Evolutionary conservation across 352 stramenopile species (phyloP).

Genomic region (Globisporangium recalcitrans): DNA sequence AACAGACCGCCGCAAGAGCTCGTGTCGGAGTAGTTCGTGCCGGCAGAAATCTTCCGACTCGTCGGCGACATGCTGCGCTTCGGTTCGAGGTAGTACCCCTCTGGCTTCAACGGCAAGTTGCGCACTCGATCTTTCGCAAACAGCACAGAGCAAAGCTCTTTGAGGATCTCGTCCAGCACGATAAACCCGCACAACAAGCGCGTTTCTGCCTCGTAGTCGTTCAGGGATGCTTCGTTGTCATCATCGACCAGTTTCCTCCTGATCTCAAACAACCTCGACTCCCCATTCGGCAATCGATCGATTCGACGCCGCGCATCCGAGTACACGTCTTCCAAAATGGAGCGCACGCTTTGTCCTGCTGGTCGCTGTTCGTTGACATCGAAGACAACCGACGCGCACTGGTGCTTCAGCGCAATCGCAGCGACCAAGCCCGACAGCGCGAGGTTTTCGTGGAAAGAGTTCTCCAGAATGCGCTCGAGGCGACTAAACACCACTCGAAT

Average conservation of each 20-base stretch:
- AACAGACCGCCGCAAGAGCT: constrained; percentile 20
- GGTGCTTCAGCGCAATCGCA: constrained; percentile 57
- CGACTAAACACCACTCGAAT: constrained; percentile 72
- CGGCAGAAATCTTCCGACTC: constrained; percentile 19
- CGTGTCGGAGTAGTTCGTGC: constrained; percentile 43
- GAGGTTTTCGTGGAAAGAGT: constrained; percentile 81
- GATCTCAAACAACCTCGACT: constrained; percentile 39
- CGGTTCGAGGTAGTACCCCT: constrained; percentile 78
- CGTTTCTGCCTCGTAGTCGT: constrained; percentile 61
- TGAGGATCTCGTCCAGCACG: constrained; percentile 80
- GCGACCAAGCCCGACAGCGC: constrained; percentile 74
- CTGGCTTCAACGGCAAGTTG: constrained; percentile 69
- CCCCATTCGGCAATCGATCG: constrained; percentile 50
- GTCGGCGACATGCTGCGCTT: constrained; percentile 38
- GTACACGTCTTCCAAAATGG: constrained; percentile 82
- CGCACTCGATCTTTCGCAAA: constrained; percentile 72
- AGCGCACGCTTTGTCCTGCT: constrained; percentile 47
- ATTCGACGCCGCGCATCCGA: constrained; percentile 57
- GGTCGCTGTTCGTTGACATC: constrained; percentile 39
- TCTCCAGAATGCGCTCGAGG: constrained; percentile 70
- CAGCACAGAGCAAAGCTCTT: constrained; percentile 78
- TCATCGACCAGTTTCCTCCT: constrained; percentile 58
- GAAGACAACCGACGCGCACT: constrained; percentile 47
- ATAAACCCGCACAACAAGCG: constrained; percentile 69
- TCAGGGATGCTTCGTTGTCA: constrained; percentile 55